Base-by-base conservation (phyloP, 441 rosid genomes). In the Croton laevigatus region DNA sequence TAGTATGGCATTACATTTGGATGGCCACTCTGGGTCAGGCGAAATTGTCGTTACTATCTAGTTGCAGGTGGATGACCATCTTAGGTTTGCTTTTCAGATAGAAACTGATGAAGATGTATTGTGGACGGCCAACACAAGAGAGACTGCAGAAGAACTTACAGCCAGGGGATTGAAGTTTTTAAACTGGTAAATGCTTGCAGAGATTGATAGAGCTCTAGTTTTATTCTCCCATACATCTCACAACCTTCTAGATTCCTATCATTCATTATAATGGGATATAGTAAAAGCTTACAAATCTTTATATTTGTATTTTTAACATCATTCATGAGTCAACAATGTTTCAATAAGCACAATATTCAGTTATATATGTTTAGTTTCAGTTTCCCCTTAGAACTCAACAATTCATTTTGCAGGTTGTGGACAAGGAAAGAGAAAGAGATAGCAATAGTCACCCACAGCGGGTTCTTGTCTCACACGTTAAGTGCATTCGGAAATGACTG, bases 391-490 rank as follows among this genome's bases (percentile, higher is more conserved):
- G 71, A 58, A 62, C 72, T 70, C 57, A 59, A 49, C 57, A 59
- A 19, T 62, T 62, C 19, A 13, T 42, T 76, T 74, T 70, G 59
- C 85, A 95, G 99, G 99, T 81, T 95, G 83, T 95, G 92, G 97
- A 93, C 97, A 66, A 82, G 98, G 80, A 86, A 86, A 81, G 98
- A 95, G 80, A 95, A 89, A 80, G 99, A 95, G 88, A 95, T 95
- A 81, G 99, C 96, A 19, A 81, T 95, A 68, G 97, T 95, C 72
- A 95, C 99, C 48, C 99, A 95, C 71, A 89, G 97, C 40, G 97
- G 97, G 49, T 91, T 95, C 84, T 84, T 95, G 89, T 82, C 75
- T 78, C 99, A 91, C 72, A 85, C 96, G 32, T 78, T 95, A 65
- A 80, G 75, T 72, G 84, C 89, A 53, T 81, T 85, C 58, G 95